phyloP scores from a whole-genome alignment of 129 eudicot species.

The Saussurea involucrata region DNA sequence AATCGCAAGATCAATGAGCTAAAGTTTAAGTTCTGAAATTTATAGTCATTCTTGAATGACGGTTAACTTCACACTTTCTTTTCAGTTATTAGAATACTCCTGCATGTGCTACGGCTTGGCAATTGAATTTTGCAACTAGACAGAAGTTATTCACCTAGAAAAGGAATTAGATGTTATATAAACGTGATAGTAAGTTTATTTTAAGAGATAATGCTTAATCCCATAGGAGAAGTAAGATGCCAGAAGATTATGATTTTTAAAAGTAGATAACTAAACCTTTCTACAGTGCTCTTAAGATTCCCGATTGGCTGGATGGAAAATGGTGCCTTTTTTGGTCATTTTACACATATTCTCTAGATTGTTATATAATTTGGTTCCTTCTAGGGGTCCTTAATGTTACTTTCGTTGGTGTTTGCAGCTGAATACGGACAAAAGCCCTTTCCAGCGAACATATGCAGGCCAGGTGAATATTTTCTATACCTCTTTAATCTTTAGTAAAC shows the following conservation, averaged over 20 bases:
- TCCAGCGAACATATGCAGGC: slow-evolving; percentile 86
- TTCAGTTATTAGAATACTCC: not conserved
- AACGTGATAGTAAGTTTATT: not conserved
- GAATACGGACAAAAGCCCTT: slow-evolving; percentile 90
- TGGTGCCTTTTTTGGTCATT: not conserved
- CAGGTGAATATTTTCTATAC: slow-evolving; percentile 48
- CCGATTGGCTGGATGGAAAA: not conserved
- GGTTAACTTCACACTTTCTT: not conserved
- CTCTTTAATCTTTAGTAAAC: not conserved
- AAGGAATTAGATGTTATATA: slow-evolving; percentile 3
- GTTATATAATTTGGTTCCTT: slow-evolving; percentile 5
- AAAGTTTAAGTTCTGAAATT: not conserved
- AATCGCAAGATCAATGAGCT: not conserved
- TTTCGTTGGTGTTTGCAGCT: slow-evolving; percentile 44
- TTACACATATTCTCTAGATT: not conserved
- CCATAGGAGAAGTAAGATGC: not conserved
- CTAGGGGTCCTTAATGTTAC: not conserved
- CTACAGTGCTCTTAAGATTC: not conserved
- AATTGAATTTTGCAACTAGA: not conserved
- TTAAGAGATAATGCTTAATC: not conserved
- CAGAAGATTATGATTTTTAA: not conserved
- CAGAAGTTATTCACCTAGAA: not conserved
- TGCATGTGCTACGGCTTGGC: not conserved
- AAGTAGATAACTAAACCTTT: not conserved
- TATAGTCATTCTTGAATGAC: not conserved